Conservation (phyloP, 1,139 yeast species). For the Tardiomyces blankii region DNA sequence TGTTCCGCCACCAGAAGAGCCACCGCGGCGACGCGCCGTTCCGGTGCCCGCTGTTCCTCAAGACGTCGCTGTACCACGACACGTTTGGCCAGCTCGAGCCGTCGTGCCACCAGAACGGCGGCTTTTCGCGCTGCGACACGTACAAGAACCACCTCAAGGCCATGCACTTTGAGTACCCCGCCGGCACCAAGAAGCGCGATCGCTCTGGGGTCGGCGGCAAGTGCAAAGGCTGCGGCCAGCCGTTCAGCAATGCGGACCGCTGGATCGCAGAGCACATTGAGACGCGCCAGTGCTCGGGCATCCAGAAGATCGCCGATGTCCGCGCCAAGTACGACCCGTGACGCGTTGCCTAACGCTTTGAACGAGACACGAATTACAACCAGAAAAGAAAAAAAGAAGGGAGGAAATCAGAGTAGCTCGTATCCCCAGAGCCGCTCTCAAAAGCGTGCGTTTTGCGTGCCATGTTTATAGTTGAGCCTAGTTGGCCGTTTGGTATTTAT, state of each 20-base stretch:
- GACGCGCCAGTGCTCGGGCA: slow-evolving; percentile 21
- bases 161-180: slow-evolving; percentile 80
- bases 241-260: slow-evolving; percentile 58
- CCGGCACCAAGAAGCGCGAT: slow-evolving; percentile 73
- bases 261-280: slow-evolving; percentile 75
- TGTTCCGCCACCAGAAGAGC: slow-evolving; percentile 71
- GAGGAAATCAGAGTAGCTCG: too few species aligned
- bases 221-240: slow-evolving; percentile 64
- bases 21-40: slow-evolving; percentile 37
- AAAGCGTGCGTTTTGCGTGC: too few species aligned
- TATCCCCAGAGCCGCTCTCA: too few species aligned
- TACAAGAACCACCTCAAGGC: slow-evolving; percentile 86
- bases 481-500: too few species aligned
- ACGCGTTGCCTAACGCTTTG: not conserved
- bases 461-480: too few species aligned
- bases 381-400: not conserved
- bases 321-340: not conserved
- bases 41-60: slow-evolving; percentile 22
- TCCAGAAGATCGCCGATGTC: slow-evolving; percentile 5
- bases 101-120: slow-evolving; percentile 68
- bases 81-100: slow-evolving; percentile 9
- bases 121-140: slow-evolving; percentile 82
- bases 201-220: slow-evolving; percentile 56
- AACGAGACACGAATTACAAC: not conserved
- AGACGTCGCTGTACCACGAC: slow-evolving; percentile 2